Percentiles rank a stretch among this genome's conserved stretches.
Conservation (phyloP, 495 filamentous ascomycete species). For the Tuber calosporum region DNA sequence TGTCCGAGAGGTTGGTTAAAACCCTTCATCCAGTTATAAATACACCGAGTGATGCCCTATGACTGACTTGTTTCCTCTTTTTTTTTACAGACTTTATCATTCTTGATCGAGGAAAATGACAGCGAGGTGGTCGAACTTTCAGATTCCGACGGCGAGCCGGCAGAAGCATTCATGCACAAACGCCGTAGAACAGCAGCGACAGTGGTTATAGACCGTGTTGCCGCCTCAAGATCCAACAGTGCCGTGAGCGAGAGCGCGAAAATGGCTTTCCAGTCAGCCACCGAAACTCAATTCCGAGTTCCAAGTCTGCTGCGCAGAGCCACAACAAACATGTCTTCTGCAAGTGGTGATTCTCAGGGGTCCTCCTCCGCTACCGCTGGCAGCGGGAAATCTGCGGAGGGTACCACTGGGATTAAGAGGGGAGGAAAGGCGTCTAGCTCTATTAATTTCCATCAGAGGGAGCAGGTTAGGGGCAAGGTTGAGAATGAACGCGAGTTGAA, state of each 20-base stretch:
- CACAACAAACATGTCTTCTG: conserved; percentile 56
- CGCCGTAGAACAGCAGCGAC: conserved; percentile 49
- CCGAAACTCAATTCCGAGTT: conserved; percentile 56
- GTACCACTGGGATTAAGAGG: conserved; percentile 60
- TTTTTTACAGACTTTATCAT: conserved; percentile 31
- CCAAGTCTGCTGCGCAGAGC: conserved; percentile 72
- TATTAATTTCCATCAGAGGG: conserved; percentile 69
- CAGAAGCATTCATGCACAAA: conserved; percentile 42
- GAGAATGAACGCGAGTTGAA: conserved; percentile 57
- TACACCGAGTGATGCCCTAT: conserved; percentile 33
- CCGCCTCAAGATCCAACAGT: conserved; percentile 49
- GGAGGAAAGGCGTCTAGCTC: conserved; percentile 56
- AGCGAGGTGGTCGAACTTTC: conserved; percentile 16
- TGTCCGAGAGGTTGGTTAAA: conserved; percentile 33
- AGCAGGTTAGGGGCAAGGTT: conserved; percentile 55
- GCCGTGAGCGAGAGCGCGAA: conserved; percentile 42
- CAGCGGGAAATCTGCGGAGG: conserved; percentile 44
- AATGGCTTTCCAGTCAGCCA: conserved; percentile 55
- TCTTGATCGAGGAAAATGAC: conserved; percentile 36
- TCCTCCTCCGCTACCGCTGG: conserved; percentile 40
- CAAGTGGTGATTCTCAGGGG: conserved; percentile 42
- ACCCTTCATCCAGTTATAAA: conserved; percentile 33
- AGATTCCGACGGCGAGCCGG: conserved; percentile 41
- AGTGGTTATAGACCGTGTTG: conserved; percentile 68
- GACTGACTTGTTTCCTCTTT: conserved; percentile 14